phyloP scores from a whole-genome alignment of 768 basidiomycete genomes.

The Favolaschia claudopus region DNA sequence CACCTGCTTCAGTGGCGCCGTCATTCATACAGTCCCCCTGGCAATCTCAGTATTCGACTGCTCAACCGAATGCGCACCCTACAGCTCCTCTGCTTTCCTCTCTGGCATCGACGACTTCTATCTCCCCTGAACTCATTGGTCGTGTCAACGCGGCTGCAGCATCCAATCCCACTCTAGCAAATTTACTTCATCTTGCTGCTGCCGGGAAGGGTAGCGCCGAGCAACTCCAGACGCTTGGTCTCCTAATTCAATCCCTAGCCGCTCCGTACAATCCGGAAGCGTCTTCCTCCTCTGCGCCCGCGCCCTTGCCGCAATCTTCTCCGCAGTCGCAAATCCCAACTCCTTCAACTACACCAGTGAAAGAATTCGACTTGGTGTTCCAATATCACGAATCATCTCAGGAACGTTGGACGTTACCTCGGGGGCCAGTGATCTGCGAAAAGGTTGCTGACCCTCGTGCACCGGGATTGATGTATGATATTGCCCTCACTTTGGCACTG shows the following conservation, averaged over 20 bases:
- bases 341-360: constrained; percentile 40
- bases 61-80: constrained; percentile 26
- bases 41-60: constrained; percentile 15
- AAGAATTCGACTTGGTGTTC: constrained; percentile 76
- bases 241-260: constrained; percentile 77
- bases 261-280: constrained; percentile 30
- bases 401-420: constrained; percentile 76
- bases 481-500: constrained; percentile 53
- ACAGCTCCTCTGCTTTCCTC: constrained; percentile 55
- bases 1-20: constrained; percentile 30
- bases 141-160: constrained; percentile 73
- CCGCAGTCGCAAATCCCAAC: constrained; percentile 23
- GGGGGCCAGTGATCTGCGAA: constrained; percentile 62
- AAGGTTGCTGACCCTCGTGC: constrained; percentile 36
- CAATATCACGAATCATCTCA: constrained; percentile 70
- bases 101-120: constrained; percentile 50
- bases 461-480: constrained; percentile 33
- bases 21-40: constrained; percentile 14
- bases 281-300: constrained; percentile 21
- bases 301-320: constrained; percentile 17
- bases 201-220: constrained; percentile 66
- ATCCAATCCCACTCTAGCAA: constrained; percentile 72
- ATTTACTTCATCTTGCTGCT: constrained; percentile 70
- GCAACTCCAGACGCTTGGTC: constrained; percentile 71
- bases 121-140: constrained; percentile 64